These are phyloP conservation scores for Geoglossum cookeanum DNA, from an alignment of 2,329 filamentous ascomycete species.

Conservation along the genomic window DNA sequence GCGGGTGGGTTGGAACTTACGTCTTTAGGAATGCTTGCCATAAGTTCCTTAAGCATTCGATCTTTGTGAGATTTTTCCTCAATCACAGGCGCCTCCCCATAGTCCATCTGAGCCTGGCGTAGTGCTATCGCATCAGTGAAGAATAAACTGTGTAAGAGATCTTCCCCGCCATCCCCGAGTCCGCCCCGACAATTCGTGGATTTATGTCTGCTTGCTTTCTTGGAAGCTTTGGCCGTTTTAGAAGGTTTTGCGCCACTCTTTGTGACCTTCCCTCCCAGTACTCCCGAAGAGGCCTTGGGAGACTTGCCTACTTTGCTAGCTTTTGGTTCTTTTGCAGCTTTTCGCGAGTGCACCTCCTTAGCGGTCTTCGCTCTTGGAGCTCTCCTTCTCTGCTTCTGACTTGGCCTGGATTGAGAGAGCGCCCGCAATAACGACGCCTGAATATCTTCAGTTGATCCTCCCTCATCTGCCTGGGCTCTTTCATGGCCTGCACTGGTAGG, in stretches of 20 bases:
- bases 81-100: neutral
- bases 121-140: neutral
- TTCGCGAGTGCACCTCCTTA: neutral
- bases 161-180: neutral
- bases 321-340: neutral
- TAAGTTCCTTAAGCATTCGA: conserved; percentile 2
- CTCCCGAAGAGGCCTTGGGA: neutral
- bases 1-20: neutral
- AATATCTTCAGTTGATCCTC: neutral
- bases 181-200: neutral
- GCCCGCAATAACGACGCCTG: neutral
- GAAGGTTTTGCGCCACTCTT: neutral
- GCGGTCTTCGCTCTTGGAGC: neutral
- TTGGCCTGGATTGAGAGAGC: neutral
- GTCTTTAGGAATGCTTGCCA: neutral
- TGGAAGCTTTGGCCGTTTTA: neutral
- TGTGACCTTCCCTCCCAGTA: neutral
- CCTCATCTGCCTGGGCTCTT: neutral
- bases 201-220: neutral
- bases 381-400: neutral
- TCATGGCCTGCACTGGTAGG: neutral
- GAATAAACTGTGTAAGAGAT: neutral
- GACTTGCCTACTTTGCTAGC: neutral
- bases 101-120: neutral
- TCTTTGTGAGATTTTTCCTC: neutral